Base-by-base conservation (phyloP, 768 basidiomycete species). In the Amanita polypyramis region DNA sequence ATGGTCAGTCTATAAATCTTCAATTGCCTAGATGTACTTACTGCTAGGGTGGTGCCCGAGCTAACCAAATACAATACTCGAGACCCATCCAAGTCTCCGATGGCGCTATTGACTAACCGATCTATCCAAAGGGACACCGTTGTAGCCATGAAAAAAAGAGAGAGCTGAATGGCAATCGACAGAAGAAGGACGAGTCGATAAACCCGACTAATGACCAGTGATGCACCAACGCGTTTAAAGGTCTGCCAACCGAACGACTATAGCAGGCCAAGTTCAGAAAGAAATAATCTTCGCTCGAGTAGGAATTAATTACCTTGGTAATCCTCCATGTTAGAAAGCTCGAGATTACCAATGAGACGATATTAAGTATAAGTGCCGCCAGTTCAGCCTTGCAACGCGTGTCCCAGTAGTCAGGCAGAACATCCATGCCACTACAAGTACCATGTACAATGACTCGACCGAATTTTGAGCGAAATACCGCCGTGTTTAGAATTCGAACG, bases 231-330 rank as follows among this genome's bases (percentile, higher is more conserved):
- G 49, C 85, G 82, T 62, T 87, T 87, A 74, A 89, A 91, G 0
- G 86, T 91, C 62, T 86, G 84, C 86, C 86, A 91, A 37, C 87
- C 84, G 60, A 85, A 90, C 12, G 72, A 57, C 83, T 85, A 46
- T 3, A 19, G 14, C 34, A 19, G 33, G 34, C n/a, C 20, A 30
- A n/a, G 29, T 43, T 38, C 35, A 25, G 10, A 7, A 43, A 33
- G 32, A 33, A 4, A 36, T 9, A 7, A 20, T 34, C 12, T n/a
- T 10, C 27, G 29, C 6, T 23, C 38, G 17, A 23, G 3, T 29
- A 33, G 27, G 10, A 36, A n/a, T n/a, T n/a, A 54, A 55, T 15
- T 45, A 86, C 86, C 74, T 83, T 86, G 57, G 83, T 70, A 21
- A 91, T 69, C 55, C 69, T 78, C 82, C 82, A 89, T 1, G 82